phyloP scores from a whole-genome alignment of 1,284 basidiomycete species.

The Ustilago trichophora region DNA sequence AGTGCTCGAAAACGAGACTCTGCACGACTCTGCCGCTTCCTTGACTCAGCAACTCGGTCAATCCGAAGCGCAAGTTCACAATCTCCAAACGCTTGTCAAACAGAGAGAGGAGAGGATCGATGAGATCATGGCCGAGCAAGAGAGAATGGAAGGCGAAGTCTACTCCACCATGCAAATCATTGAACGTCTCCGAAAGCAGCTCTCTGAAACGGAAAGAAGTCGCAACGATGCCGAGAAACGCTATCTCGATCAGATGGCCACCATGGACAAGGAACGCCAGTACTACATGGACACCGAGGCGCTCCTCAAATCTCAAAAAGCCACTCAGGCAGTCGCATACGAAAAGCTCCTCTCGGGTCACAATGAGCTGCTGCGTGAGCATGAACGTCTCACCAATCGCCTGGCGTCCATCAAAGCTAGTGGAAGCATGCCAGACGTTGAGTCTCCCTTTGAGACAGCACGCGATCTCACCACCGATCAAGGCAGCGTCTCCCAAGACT shows the following conservation, averaged over 20 bases:
- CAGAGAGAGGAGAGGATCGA: slow-evolving; percentile 56
- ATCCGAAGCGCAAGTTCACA: slow-evolving; percentile 25
- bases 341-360: slow-evolving; percentile 50
- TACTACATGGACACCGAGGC: slow-evolving; percentile 55
- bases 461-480: neutral
- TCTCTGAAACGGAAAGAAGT: slow-evolving; percentile 46
- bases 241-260: slow-evolving; percentile 50
- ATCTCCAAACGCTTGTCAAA: slow-evolving; percentile 33
- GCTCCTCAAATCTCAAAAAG: slow-evolving; percentile 52
- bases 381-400: slow-evolving; percentile 45
- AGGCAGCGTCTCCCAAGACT: neutral
- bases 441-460: neutral
- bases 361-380: slow-evolving; percentile 47
- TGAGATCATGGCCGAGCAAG: slow-evolving; percentile 55
- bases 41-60: slow-evolving; percentile 31
- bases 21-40: slow-evolving; percentile 35
- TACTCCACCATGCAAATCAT: slow-evolving; percentile 47
- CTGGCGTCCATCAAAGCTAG: slow-evolving; percentile 37
- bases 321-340: slow-evolving; percentile 34
- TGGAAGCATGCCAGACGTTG: neutral
- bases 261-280: slow-evolving; percentile 59
- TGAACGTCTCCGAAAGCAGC: slow-evolving; percentile 51
- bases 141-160: slow-evolving; percentile 54
- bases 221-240: slow-evolving; percentile 51
- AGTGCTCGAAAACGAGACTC: slow-evolving; percentile 39